Base-by-base conservation (phyloP, 2,329 filamentous ascomycete species). In the Tolypocladium nubicola region DNA sequence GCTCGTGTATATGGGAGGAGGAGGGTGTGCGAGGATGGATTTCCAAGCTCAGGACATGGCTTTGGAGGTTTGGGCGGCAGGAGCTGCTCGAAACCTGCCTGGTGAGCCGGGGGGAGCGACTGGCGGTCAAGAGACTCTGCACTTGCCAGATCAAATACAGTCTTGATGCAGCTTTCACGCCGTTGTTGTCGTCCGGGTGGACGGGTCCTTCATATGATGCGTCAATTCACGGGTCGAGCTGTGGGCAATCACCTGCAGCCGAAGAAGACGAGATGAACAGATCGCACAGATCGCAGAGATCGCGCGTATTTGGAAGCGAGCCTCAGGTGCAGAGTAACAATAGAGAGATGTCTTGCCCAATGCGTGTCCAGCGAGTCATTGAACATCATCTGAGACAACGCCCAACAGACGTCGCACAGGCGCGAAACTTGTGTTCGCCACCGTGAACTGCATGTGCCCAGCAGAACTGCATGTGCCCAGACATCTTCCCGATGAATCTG, bases 341-440 rank as follows among this genome's bases (percentile, higher is more conserved):
- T 3, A 19, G 6, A 50, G 16, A n/a, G 8, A 21, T 8, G 47
- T 8, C 30, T 37, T 35, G 30, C 30, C 8, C 47, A 21, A 52
- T 6, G 16, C 30, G 14, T 21, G 2, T 13, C 14, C 13, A 37
- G 47, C 30, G 30, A 52, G 47, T 43, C 19, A n/a, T 53, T 35
- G 23, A 50, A 38, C 30, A 56, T 26, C 37, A 41, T 26, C 43
- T 52, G 54, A 56, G 57, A 58, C 57, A 58, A 3, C 19, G 9
- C 30, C 21, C 33, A 50, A 41, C 38, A 30, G 49, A 21, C 35
- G 57, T 58, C 30, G 50, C 33, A 58, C 54, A 52, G 37, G 38
- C 47, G 38, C 21, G 40, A 38, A 38, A 5, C 49, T 35, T 11
- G 47, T 13, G 40, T 21, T 35, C 40, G 19, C 39, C 39, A 45